Base-by-base conservation (phyloP, 371 early-diverging fungal species). In the Mortierella sp. region DNA sequence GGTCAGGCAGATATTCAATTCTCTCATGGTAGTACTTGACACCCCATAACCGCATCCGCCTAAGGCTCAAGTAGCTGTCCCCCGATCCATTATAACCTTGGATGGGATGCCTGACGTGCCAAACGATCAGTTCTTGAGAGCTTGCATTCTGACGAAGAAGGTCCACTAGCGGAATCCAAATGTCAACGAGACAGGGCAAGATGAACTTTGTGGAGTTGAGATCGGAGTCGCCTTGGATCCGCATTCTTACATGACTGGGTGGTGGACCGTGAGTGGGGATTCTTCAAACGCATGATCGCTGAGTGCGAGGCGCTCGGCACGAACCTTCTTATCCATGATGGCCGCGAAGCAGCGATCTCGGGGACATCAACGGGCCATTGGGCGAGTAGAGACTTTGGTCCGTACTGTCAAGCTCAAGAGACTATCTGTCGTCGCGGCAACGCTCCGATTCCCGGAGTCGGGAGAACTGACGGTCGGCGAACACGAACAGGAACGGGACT, bases 281-380 rank as follows among this genome's bases (percentile, higher is more conserved):
- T 54, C 55, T 62, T 53, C 14, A 55, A 54, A 53, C 34, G 30
- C 28, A 21, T 62, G 7, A 48, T 64, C 6, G 39, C 64, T 17
- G 64, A 64, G 43, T 56, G 42, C 23, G 56, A 56, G 56, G 56
- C n/a, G 37, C 50, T 64, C 14, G 56, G 50, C 43, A 62, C 44
- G 19, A 43, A 56, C 56, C 64, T 64, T 55, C 56, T 43, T 30
- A 56, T 64, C 39, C 50, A 12, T 26, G 52, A 23, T 34, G 65
- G 58, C 34, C 43, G 47, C 47, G 15, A 50, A 39, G 26, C 44
- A 44, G 32, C 39, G 31, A 49, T 63, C 49, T 55, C 43, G n/a
- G 30, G 41, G 42, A 57, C 19, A 56, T 64, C 50, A 44, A 57
- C 39, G 52, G 4, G 50, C 43, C 37, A 9, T 44, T 19, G 61